Evolutionary conservation across 208 protist genomes (phyloP), one percentile per base, ranked within the genome.

Genomic region (Crithidia bombi): DNA sequence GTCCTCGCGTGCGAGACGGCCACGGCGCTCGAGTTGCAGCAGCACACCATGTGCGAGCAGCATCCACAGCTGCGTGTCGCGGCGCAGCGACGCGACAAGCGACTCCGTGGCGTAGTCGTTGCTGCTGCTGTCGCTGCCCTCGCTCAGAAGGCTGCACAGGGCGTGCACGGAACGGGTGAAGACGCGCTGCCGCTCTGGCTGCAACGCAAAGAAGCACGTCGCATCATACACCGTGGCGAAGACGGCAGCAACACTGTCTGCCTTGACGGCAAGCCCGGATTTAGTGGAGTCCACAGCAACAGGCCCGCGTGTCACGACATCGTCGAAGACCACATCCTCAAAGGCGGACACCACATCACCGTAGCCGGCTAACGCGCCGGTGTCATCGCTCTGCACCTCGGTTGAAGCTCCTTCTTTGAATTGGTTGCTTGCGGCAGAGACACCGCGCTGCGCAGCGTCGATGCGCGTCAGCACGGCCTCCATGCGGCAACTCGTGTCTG

Each of bases 151-250:
- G 10, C 38, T n/a, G 58, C 86, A 64, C 6, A 94, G 66, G 10
- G 72, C 26, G 36, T 72, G 62, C 19, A 93, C 30, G 11, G 73
- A 58, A 0, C 54, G 56, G 15, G 83, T 78, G 63, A 92, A 78
- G 23, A 62, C 69, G 14, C 82, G 74, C 68, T 90, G 81, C 36
- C 83, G 72, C 35, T 85, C 83, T 0, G 73, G 59, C 6, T 75
- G 81, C 2, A 94, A 75, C 25, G 86, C 46, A 15, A 72, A 67
- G 65, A 92, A 94, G 57, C 89, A 89, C 49, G 77, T 90, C 17
- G 75, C 52, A 61, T 92, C 78, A 61, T 86, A 91, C 4, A 85
- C 25, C 11, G 78, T 41, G 26, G 69, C 59, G 68, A 94, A 94
- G 49, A 77, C 39, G 0, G 19, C 32, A 0, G 66, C 54, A 30